Conservation (phyloP, 2,329 filamentous ascomycete genomes). For the Ophiocordyceps unilateralis region DNA sequence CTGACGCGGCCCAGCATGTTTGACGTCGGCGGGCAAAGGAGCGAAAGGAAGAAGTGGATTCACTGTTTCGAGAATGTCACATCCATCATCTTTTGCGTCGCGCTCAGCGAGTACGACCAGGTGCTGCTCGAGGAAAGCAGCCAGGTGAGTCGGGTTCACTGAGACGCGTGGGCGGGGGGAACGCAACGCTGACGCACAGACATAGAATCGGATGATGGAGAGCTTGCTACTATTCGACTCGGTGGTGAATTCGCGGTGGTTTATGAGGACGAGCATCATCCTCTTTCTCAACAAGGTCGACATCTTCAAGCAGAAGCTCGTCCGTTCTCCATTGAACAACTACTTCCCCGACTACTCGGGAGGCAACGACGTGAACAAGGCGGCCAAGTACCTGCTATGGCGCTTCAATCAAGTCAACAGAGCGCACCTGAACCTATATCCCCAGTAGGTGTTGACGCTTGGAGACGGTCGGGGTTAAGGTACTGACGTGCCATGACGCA, state of each 20-base stretch:
- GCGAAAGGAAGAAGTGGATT: slow-evolving; percentile 99
- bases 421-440: slow-evolving; percentile 89
- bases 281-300: slow-evolving; percentile 98
- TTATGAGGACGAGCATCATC: slow-evolving; percentile 97
- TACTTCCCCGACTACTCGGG: slow-evolving; percentile 98
- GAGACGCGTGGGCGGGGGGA: too few species aligned
- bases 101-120: slow-evolving; percentile 95
- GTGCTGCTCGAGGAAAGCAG: slow-evolving; percentile 92
- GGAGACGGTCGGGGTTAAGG: not conserved
- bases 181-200: not conserved
- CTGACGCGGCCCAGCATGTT: slow-evolving; percentile 61
- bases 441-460: slow-evolving; percentile 51
- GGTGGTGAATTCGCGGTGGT: slow-evolving; percentile 97
- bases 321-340: slow-evolving; percentile 73
- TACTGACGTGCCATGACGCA: slow-evolving; percentile 17
- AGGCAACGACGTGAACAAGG: slow-evolving; percentile 93
- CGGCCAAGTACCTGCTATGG: slow-evolving; percentile 95
- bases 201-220: slow-evolving; percentile 98
- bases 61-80: slow-evolving; percentile 99
- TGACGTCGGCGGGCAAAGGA: slow-evolving; percentile 91
- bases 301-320: slow-evolving; percentile 89
- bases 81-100: slow-evolving; percentile 98
- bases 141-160: slow-evolving; percentile 54
- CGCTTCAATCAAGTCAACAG: slow-evolving; percentile 97
- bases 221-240: slow-evolving; percentile 92